Base-by-base conservation (phyloP, 1,284 basidiomycete genomes). In the Ustilago esculenta region DNA sequence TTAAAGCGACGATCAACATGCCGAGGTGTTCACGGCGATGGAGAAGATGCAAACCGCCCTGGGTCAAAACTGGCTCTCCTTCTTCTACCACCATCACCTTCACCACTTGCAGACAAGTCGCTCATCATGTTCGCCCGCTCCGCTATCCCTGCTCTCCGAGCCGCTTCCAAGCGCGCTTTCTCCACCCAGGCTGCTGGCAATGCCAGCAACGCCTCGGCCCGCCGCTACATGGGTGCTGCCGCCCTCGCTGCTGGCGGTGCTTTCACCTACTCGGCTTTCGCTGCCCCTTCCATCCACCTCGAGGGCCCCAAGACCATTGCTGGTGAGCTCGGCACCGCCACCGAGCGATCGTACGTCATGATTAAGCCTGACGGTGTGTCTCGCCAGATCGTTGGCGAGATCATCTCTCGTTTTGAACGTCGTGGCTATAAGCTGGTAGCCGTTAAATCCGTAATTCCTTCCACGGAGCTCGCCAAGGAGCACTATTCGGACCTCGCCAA, bases 301-400 rank as follows among this genome's bases (percentile, higher is more conserved):
- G 84, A 84, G 60, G 83, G 82, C 39, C 61, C 80, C 37, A 81
- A 80, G 74, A 84, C 83, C 58, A 83, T 84, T 51, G 83, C 84
- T n/a, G 84, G 84, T 36, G 83, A 83, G 73, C 81, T 83, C 72
- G 81, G 82, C 24, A 85, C 83, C 32, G 74, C 73, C 35, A 72
- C 79, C 30, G 84, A 85, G 77, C 76, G 82, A 51, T 83, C 83
- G 46, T 85, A 84, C 70, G 77, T 85, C 75, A 85, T 85, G 84
- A 83, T 83, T 52, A 76, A 80, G 69, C 77, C 77, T 27, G 77
- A 80, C 65, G 77, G 74, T 27, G 51, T 51, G 40, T 72, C 73
- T 24, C 72, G 77, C 39, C 76, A 77, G 59, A 70, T 80, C 34
- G 73, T 80, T 34, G 74, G 75, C 48, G 73, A 80, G 55, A 74